Percentiles rank a stretch among this genome's conserved stretches.
Conservation (phyloP, 2,329 filamentous ascomycete species). For the Hymenoscyphus fraxineus region DNA sequence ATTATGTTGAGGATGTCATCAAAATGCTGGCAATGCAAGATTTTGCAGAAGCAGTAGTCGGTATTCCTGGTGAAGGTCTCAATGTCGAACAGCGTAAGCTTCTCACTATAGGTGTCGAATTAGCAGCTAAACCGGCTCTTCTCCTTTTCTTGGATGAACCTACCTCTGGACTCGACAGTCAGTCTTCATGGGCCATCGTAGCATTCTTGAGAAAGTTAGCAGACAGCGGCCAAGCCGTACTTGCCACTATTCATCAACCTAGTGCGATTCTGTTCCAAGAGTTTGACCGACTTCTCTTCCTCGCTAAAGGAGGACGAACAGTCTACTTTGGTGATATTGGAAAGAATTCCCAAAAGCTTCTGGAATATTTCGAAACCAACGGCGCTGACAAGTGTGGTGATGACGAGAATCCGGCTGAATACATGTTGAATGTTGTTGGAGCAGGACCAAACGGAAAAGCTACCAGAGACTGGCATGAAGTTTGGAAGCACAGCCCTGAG, state of each 20-base stretch:
- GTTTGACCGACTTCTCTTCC: constrained; percentile 76
- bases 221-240: constrained; percentile 82
- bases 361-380: constrained; percentile 70
- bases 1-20: constrained; percentile 88
- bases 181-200: constrained; percentile 90
- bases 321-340: constrained; percentile 84
- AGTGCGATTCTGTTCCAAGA: constrained; percentile 91
- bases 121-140: constrained; percentile 85
- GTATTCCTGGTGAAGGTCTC: constrained; percentile 83
- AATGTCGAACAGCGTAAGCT: constrained; percentile 71
- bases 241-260: constrained; percentile 94
- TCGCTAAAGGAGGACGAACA: constrained; percentile 71
- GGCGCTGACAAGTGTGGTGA: constrained; percentile 62
- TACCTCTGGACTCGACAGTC: constrained; percentile 88
- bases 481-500: constrained; percentile 38
- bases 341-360: constrained; percentile 31
- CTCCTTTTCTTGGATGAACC: constrained; percentile 93
- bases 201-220: constrained; percentile 86
- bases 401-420: constrained; percentile 77
- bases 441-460: constrained; percentile 58
- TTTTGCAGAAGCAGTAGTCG: constrained; percentile 87
- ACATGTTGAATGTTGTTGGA: constrained; percentile 54
- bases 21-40: constrained; percentile 86
- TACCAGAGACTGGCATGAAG: constrained; percentile 55
- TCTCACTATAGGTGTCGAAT: constrained; percentile 91